Evolutionary conservation across 2,329 filamentous ascomycete species (phyloP).

Genomic region (Dryadomyces quercivorus): DNA sequence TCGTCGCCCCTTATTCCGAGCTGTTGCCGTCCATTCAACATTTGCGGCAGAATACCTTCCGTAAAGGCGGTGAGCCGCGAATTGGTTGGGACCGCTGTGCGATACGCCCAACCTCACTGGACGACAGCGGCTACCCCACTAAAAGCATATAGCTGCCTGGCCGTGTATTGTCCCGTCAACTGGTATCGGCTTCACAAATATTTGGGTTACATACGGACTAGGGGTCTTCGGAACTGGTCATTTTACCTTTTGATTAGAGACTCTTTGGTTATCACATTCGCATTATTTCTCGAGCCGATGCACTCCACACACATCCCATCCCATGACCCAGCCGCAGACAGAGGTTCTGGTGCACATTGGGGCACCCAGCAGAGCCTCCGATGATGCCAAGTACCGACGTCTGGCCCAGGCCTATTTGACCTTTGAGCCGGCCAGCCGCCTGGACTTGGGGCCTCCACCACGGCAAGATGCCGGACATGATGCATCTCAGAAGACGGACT

Average conservation of each 20-base stretch:
- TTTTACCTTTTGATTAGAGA: too few relatives aligned
- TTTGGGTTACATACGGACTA: too few relatives aligned
- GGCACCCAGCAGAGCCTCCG: slow-evolving; percentile 33
- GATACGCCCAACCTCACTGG: background rate
- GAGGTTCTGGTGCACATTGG: slow-evolving; percentile 46
- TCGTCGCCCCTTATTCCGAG: background rate
- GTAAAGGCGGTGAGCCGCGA: background rate
- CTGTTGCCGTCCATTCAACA: background rate
- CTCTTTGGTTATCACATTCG: background rate
- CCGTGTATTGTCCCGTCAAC: slow-evolving; percentile 8
- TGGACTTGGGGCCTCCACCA: background rate
- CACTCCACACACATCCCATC: background rate
- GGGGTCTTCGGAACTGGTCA: background rate
- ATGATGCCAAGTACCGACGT: slow-evolving; percentile 37
- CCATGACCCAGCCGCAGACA: slow-evolving; percentile 18
- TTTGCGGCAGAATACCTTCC: background rate
- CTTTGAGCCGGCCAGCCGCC: slow-evolving; percentile 24
- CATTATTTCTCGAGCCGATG: background rate
- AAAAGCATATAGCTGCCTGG: background rate
- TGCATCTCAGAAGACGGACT: background rate
- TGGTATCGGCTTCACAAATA: background rate
- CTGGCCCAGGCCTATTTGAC: slow-evolving; percentile 38
- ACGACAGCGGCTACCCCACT: background rate
- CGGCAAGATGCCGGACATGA: background rate
- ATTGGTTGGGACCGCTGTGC: background rate